phyloP scores from a whole-genome alignment of 768 basidiomycete species.

The Lactarius hengduanensis region DNA sequence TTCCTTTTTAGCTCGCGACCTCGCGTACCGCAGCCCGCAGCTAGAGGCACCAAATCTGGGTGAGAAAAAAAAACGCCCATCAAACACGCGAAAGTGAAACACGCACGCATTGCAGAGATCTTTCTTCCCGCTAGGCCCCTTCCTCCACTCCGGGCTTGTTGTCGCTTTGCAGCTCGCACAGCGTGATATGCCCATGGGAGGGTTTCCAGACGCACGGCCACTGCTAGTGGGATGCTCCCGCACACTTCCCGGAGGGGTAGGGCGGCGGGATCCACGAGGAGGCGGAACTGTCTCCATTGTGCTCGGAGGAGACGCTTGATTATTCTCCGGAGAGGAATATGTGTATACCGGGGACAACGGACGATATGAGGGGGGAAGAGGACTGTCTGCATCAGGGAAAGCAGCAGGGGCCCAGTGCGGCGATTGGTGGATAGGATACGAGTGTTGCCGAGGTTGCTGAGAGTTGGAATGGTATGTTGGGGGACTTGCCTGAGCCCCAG shows the following conservation, averaged over 20 bases:
- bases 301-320: conserved; percentile 33
- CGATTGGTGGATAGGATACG: conserved; percentile 30
- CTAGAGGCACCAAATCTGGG: conserved; percentile 40
- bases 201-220: conserved; percentile 54
- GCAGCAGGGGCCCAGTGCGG: conserved; percentile 44
- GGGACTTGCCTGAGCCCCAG: conserved; percentile 20
- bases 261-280: conserved; percentile 48
- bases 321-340: conserved; percentile 27
- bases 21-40: conserved; percentile 83
- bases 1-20: conserved; percentile 86
- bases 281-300: conserved; percentile 50
- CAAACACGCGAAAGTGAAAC: conserved; percentile 29
- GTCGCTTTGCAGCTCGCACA: conserved; percentile 83
- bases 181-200: conserved; percentile 67
- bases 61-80: conserved; percentile 22
- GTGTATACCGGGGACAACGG: conserved; percentile 31
- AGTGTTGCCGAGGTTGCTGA: conserved; percentile 35
- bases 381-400: conserved; percentile 36
- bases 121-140: conserved; percentile 87
- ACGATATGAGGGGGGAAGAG: conserved; percentile 29
- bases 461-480: conserved; percentile 30
- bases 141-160: conserved; percentile 87
- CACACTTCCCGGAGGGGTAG: conserved; percentile 45
- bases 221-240: conserved; percentile 48
- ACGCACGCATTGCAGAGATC: conserved; percentile 91